Conservation (phyloP, 2,329 filamentous ascomycete species). For the Botrytis cinerea region DNA sequence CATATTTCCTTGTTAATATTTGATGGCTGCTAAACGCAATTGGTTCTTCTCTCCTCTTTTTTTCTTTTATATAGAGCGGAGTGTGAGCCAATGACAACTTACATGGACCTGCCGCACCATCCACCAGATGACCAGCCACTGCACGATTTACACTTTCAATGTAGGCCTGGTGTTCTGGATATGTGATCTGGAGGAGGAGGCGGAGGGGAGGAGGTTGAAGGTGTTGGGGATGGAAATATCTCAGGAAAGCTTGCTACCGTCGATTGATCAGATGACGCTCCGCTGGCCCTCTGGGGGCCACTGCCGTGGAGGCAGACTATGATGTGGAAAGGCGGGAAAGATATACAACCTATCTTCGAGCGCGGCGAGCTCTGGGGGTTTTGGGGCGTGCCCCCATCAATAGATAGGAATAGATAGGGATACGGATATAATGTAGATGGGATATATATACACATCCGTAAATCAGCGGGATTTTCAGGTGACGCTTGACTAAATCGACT, state of each 20-base stretch:
- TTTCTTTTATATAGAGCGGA: neutral
- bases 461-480: neutral
- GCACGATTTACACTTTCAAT: neutral
- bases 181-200: neutral
- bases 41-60: slow-evolving; percentile 1
- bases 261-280: neutral
- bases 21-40: neutral
- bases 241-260: neutral
- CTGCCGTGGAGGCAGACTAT: slow-evolving; percentile 3
- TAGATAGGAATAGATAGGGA: neutral
- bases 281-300: neutral
- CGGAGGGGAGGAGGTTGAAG: neutral
- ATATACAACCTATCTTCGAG: neutral
- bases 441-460: no score
- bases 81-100: neutral
- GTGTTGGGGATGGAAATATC: neutral
- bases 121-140: neutral
- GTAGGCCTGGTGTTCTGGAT: neutral
- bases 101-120: neutral
- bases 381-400: neutral
- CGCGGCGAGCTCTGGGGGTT: slow-evolving; percentile 1
- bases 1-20: neutral
- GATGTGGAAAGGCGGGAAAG: neutral
- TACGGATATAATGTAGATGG: no score
- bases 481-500: neutral